Evolutionary conservation across 176 grass and related monocot species (phyloP).

Genomic region (Thalia dealbata): DNA sequence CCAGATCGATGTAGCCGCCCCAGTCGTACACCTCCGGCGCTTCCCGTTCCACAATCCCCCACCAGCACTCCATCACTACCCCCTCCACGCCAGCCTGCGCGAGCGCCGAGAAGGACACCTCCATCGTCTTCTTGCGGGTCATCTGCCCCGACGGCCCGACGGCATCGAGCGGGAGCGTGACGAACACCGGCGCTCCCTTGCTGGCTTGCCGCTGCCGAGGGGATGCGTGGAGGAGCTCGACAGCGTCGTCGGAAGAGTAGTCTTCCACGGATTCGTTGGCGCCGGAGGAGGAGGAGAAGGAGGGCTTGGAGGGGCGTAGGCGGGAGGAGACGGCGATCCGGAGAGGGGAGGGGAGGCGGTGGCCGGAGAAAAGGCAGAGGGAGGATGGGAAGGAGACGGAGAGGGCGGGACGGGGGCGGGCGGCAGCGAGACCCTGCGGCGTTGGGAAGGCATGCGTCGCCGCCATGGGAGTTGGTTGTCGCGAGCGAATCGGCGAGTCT

Average conservation of each 20-base stretch:
- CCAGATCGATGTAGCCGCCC: conserved; percentile 53
- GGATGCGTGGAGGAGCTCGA: conserved; percentile 41
- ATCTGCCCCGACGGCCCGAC: conserved; percentile 41
- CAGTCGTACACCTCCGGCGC: conserved; percentile 49
- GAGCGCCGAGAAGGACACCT: conserved; percentile 49
- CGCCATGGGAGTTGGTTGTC: conserved; percentile 28
- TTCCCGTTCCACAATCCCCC: conserved; percentile 57
- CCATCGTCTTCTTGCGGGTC: conserved; percentile 43
- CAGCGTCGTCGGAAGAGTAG: conserved; percentile 18
- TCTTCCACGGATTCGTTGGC: background rate
- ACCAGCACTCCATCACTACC: conserved; percentile 55
- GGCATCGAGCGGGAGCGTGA: conserved; percentile 51
- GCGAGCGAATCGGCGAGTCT: background rate
- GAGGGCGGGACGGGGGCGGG: background rate
- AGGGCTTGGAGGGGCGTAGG: conserved; percentile 17
- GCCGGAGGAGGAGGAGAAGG: background rate
- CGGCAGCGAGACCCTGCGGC: conserved; percentile 2
- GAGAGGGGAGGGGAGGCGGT: conserved; percentile 10
- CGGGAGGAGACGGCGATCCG: conserved; percentile 18
- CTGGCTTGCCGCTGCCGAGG: conserved; percentile 24
- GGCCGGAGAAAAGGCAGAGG: background rate
- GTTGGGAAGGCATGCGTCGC: conserved; percentile 33
- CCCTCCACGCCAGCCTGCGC: conserved; percentile 46
- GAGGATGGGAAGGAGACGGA: conserved; percentile 11
- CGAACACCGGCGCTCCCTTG: conserved; percentile 36